phyloP scores from a whole-genome alignment of 371 early-diverging fungal species.

The Nematocida sp. region DNA sequence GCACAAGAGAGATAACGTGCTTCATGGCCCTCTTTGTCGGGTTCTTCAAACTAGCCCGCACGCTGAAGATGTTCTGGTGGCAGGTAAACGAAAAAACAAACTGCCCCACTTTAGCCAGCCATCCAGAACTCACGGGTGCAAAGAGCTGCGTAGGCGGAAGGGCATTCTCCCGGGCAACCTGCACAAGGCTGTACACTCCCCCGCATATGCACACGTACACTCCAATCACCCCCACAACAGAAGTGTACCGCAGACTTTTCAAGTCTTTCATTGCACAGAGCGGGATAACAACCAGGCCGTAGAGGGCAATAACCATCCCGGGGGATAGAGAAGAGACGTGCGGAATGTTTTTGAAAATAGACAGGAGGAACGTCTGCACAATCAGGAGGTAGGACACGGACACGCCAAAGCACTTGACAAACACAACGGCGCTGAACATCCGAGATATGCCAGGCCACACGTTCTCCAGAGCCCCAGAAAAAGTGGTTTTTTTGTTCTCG shows the following conservation, averaged over 20 bases:
- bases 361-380: constrained; percentile 80
- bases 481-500: constrained; percentile 11
- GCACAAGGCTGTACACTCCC: constrained; percentile 69
- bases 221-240: constrained; percentile 76
- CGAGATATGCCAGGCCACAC: constrained; percentile 2
- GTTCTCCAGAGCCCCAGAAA: constrained; percentile 7
- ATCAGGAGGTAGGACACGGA: constrained; percentile 94
- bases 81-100: constrained; percentile 98
- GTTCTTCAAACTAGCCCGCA: constrained; percentile 57
- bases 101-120: constrained; percentile 78
- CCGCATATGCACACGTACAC: constrained; percentile 78
- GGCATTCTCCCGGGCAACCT: constrained; percentile 64
- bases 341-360: constrained; percentile 35
- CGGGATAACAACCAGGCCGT: constrained; percentile 54
- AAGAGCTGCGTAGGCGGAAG: constrained; percentile 60
- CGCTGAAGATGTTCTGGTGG: constrained; percentile 72
- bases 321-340: constrained; percentile 18
- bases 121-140: constrained; percentile 66
- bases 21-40: constrained; percentile 55
- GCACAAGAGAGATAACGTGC: constrained; percentile 62
- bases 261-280: constrained; percentile 69
- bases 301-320: constrained; percentile 7
- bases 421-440: constrained; percentile 68
- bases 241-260: constrained; percentile 85
- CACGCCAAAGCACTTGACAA: constrained; percentile 97